Percentiles rank a stretch among this genome's conserved stretches.
Conservation (phyloP, 1,284 basidiomycete species). For the Sutorius eximius region DNA sequence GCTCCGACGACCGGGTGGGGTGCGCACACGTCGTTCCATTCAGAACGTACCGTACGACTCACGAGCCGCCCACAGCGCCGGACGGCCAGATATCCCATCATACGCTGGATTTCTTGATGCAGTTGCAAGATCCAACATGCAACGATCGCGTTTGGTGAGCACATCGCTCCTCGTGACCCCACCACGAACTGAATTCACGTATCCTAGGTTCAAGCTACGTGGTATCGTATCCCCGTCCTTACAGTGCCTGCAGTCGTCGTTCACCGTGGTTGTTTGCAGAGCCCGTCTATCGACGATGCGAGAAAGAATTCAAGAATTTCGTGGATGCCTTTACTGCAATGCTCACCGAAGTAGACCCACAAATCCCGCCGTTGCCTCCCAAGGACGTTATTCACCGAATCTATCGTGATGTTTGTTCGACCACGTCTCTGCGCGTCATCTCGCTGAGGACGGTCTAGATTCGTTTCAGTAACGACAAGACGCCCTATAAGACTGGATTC, state of each 20-base stretch:
- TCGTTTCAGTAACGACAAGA: conserved; percentile 92
- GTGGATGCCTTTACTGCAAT: conserved; percentile 67
- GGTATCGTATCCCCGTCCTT: conserved; percentile 40
- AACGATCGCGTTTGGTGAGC: conserved; percentile 86
- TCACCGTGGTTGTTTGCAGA: conserved; percentile 45
- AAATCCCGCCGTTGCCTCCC: conserved; percentile 82
- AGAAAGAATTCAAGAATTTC: conserved; percentile 87
- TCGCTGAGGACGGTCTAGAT: conserved; percentile 45
- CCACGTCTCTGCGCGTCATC: neutral
- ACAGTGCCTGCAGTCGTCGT: neutral
- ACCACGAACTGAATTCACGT: neutral
- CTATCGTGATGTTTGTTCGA: conserved; percentile 69
- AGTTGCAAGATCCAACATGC: conserved; percentile 70
- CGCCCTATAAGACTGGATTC: conserved; percentile 85
- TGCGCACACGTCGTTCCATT: conserved; percentile 34
- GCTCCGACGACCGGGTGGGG: conserved; percentile 82
- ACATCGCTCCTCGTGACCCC: neutral
- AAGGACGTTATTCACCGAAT: conserved; percentile 87
- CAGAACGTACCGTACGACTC: neutral
- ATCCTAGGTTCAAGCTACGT: conserved; percentile 70
- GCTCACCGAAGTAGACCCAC: conserved; percentile 69
- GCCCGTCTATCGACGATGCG: conserved; percentile 77
- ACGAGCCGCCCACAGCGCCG: conserved; percentile 53
- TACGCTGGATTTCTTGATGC: conserved; percentile 73
- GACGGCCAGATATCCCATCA: conserved; percentile 85